phyloP scores from a whole-genome alignment of 140 eudicot species.

The Eryngium alpinum region DNA sequence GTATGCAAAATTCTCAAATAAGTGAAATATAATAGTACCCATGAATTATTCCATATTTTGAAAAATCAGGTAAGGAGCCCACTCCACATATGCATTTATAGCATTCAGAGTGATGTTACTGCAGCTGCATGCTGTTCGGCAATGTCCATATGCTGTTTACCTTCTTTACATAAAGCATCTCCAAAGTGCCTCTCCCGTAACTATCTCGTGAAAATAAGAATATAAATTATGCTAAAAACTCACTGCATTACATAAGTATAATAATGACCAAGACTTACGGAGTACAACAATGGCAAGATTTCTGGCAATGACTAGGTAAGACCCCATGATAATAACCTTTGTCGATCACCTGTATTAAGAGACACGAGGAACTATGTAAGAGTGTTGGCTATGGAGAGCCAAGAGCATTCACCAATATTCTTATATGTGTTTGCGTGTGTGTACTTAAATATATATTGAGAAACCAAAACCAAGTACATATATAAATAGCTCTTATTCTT shows the following conservation, averaged over 20 bases:
- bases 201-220: conserved; percentile 29
- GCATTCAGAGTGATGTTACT: conserved; percentile 85
- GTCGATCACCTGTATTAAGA: conserved; percentile 69
- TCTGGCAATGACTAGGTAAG: conserved; percentile 81
- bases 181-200: conserved; percentile 92
- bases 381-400: neutral
- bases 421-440: too few species aligned
- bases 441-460: too few species aligned
- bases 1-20: conserved; percentile 19
- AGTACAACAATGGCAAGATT: conserved; percentile 73
- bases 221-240: conserved; percentile 10
- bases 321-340: conserved; percentile 82
- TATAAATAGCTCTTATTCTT: neutral
- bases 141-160: conserved; percentile 62
- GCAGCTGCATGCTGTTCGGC: conserved; percentile 95
- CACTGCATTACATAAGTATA: conserved; percentile 3
- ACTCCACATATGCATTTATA: conserved; percentile 94
- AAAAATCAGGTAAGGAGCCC: conserved; percentile 96
- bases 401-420: neutral
- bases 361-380: neutral
- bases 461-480: neutral
- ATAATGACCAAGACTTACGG: conserved; percentile 44
- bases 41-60: conserved; percentile 73
- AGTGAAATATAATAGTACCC: conserved; percentile 45
- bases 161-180: conserved; percentile 90